phyloP scores from a whole-genome alignment of 2,329 filamentous ascomycete species.

The Tolypocladium tropicale region DNA sequence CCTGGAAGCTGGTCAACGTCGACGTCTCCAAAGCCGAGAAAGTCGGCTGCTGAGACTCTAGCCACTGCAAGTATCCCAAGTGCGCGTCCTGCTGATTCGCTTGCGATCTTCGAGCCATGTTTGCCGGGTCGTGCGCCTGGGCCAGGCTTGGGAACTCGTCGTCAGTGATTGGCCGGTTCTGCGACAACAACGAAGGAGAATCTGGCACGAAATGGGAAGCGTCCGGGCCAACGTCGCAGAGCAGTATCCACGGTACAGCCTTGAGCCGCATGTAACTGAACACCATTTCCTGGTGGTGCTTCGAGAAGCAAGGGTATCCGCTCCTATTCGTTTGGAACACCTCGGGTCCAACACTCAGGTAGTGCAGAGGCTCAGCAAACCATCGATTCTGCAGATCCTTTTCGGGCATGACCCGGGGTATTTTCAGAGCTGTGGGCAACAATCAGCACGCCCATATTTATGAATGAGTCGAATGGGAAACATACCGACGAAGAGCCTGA shows the following conservation, averaged over 20 bases:
- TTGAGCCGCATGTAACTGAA: slow-evolving; percentile 55
- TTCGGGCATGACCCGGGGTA: slow-evolving; percentile 49
- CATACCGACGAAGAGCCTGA: slow-evolving; percentile 76
- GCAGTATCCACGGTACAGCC: slow-evolving; percentile 49
- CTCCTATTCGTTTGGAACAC: slow-evolving; percentile 51
- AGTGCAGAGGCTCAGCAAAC: slow-evolving; percentile 59
- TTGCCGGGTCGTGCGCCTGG: slow-evolving; percentile 42
- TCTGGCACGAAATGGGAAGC: slow-evolving; percentile 18
- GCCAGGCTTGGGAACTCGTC: slow-evolving; percentile 59
- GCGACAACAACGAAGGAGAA: slow-evolving; percentile 14
- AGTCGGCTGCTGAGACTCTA: slow-evolving; percentile 72
- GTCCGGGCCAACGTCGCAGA: slow-evolving; percentile 50
- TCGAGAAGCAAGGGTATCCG: slow-evolving; percentile 52
- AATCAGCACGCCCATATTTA: neutral
- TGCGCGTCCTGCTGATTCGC: slow-evolving; percentile 31
- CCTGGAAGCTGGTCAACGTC: slow-evolving; percentile 58
- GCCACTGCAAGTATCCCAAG: slow-evolving; percentile 70
- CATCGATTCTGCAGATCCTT: slow-evolving; percentile 53
- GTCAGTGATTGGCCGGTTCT: slow-evolving; percentile 24
- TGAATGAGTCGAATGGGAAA: slow-evolving; percentile 2
- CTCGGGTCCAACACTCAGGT: slow-evolving; percentile 42
- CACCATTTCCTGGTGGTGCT: slow-evolving; percentile 50
- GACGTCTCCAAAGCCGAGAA: slow-evolving; percentile 39
- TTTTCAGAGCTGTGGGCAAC: slow-evolving; percentile 34
- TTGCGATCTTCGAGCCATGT: slow-evolving; percentile 17